Base-by-base conservation (phyloP, 441 rosid species). In the Macaranga tanarius region DNA sequence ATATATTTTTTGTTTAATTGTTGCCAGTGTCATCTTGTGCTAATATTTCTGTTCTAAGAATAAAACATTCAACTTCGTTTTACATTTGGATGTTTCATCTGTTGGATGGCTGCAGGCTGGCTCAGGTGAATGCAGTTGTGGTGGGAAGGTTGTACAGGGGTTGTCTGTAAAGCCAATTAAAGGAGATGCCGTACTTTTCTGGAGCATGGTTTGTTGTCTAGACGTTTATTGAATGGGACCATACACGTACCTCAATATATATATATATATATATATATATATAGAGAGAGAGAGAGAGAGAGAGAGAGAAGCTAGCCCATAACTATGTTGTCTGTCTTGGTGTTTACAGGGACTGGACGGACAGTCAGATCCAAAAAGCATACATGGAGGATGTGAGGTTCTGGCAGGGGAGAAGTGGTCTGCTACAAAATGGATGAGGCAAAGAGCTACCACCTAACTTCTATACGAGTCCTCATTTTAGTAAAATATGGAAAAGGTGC, bases 391-490 rank as follows among this genome's bases (percentile, higher is more conserved):
- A 76, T 95, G 99, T 40, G 91, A 91, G 85, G 97, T 95, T 63
- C 76, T 91, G 65, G 71, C 95, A 0, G 97, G 97, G 48, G 96
- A 88, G 83, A 95, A 95, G 79, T 95, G 99, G 97, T 95, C 97
- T 19, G 97, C 99, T 75, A 95, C 99, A 23, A 95, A 95, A 86
- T 95, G 99, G 99, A 91, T 92, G 99, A 89, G 99, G 81, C 97
- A 95, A 84, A 85, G 72, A 77, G 44, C 82, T 67, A 69, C 89
- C 22, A 60, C 75, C 74, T 95, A 82, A 84, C 54, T 76, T 71
- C n/a, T 47, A 23, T 25, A 15, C 56, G 38, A 15, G 15, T 58
- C 65, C 20, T 52, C 12, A 10, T 31, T 28, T 19, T 20, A 12
- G 31, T 19, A 26, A 7, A 34, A 34, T 34, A 22, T 22, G 34